Conservation (phyloP, 2,329 filamentous ascomycete genomes). For the Sarocladium oryzae region DNA sequence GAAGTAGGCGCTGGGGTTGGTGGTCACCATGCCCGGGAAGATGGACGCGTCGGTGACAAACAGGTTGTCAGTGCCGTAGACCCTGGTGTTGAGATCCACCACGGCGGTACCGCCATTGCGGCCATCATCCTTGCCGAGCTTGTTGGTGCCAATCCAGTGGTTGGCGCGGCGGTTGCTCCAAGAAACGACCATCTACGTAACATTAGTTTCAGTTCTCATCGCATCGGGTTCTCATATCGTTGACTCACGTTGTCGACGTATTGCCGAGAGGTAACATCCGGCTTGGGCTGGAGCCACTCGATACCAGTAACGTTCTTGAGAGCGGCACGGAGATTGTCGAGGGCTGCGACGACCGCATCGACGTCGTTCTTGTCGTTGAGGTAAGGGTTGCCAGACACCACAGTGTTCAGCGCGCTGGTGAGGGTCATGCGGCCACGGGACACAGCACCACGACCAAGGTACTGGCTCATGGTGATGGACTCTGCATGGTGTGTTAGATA, state of each 20-base stretch:
- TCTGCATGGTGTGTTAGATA: conserved; percentile 21
- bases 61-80: conserved; percentile 62
- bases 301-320: conserved; percentile 48
- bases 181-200: conserved; percentile 12
- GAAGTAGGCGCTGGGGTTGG: conserved; percentile 61
- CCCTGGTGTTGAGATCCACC: conserved; percentile 56
- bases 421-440: conserved; percentile 58
- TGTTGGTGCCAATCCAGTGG: conserved; percentile 54
- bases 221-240: background rate
- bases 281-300: conserved; percentile 47
- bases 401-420: conserved; percentile 48
- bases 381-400: conserved; percentile 54
- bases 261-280: conserved; percentile 44
- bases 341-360: conserved; percentile 53
- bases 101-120: conserved; percentile 51
- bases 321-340: conserved; percentile 52
- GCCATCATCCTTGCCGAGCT: conserved; percentile 52
- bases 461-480: conserved; percentile 49
- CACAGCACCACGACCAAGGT: conserved; percentile 58
- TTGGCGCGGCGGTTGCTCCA: conserved; percentile 34
- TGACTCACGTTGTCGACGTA: conserved; percentile 45
- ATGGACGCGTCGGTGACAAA: conserved; percentile 64
- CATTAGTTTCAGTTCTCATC: background rate
- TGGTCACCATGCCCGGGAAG: conserved; percentile 62
- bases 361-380: conserved; percentile 51